A percentile compares a stretch with the other conserved stretches of the same genome.
These are phyloP conservation scores for Protomyces gravidus DNA, from an alignment of 1,139 yeast genomes.

Conservation along the genomic window DNA sequence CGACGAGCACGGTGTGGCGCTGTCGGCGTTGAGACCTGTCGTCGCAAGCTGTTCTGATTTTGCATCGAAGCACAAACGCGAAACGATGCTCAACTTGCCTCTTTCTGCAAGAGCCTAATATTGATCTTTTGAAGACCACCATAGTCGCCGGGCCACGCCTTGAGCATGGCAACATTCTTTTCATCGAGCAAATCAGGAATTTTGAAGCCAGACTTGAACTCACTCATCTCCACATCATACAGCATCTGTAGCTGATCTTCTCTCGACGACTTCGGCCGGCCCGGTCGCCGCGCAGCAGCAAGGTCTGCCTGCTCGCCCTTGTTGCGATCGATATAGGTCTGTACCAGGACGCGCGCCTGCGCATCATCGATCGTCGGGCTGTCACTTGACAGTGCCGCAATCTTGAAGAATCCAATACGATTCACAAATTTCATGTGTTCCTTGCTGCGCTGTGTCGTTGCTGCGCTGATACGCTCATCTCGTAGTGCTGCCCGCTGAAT, in stretches of 20 bases:
- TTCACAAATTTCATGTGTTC: constrained; percentile 27
- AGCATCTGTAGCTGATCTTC: constrained; percentile 17
- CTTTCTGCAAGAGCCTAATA: neutral
- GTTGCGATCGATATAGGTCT: constrained; percentile 22
- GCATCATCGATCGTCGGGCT: constrained; percentile 5
- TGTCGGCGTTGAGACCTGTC: too few species aligned
- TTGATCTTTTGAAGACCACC: constrained; percentile 23
- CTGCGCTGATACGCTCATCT: constrained; percentile 25
- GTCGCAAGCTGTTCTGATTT: too few species aligned
- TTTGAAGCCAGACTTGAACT: constrained; percentile 17
- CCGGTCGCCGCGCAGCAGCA: constrained; percentile 13
- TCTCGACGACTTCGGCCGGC: constrained; percentile 18
- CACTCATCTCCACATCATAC: constrained; percentile 17
- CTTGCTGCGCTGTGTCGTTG: constrained; percentile 6
- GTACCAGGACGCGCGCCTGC: constrained; percentile 9
- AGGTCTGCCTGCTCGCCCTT: constrained; percentile 11
- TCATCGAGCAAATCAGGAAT: constrained; percentile 22
- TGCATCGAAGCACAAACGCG: too few species aligned
- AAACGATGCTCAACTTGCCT: neutral
- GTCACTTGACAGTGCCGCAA: constrained; percentile 17
- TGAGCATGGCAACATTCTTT: constrained; percentile 11
- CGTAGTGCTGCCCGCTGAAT: constrained; percentile 26
- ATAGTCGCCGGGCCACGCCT: constrained; percentile 23
- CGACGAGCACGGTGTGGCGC: too few species aligned
- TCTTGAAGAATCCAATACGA: constrained; percentile 23